Conservation (phyloP, 139 green algal species). For the Chlamydomonas applanata region DNA sequence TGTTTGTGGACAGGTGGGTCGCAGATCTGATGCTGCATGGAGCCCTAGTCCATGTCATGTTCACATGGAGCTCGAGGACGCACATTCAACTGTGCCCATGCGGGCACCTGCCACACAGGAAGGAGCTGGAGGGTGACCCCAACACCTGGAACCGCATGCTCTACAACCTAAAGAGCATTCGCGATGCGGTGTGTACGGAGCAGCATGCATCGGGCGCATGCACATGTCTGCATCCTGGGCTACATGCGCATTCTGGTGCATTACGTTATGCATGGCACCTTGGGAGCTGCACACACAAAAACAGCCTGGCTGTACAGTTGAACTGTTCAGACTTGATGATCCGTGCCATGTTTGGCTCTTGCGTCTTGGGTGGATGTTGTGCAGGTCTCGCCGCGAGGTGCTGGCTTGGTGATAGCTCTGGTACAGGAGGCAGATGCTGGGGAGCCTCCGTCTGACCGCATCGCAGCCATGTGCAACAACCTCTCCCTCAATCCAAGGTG, state of each 20-base stretch:
- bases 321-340: too few species aligned
- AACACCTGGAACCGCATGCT: constrained; percentile 34
- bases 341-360: too few species aligned
- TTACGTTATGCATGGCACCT: too few species aligned
- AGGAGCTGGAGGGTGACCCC: constrained; percentile 27
- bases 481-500: constrained; percentile 26
- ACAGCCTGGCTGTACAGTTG: too few species aligned
- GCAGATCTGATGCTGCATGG: not conserved
- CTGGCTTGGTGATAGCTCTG: constrained; percentile 30
- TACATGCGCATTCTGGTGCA: too few species aligned
- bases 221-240: too few species aligned
- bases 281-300: too few species aligned
- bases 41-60: not conserved
- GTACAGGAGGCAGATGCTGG: constrained; percentile 18
- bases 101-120: not conserved
- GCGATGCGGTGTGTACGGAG: constrained; percentile 12
- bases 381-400: not conserved
- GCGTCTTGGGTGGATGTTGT: too few species aligned
- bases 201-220: too few species aligned
- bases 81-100: too few species aligned
- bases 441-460: constrained; percentile 21
- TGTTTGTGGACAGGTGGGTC: constrained; percentile 30
- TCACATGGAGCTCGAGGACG: too few species aligned
- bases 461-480: constrained; percentile 29
- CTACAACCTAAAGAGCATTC: constrained; percentile 27